A percentile compares a stretch with the other conserved stretches of the same genome.
phyloP scores from a whole-genome alignment of 2,329 filamentous ascomycete genomes.

The Apiospora kogelbergensis region DNA sequence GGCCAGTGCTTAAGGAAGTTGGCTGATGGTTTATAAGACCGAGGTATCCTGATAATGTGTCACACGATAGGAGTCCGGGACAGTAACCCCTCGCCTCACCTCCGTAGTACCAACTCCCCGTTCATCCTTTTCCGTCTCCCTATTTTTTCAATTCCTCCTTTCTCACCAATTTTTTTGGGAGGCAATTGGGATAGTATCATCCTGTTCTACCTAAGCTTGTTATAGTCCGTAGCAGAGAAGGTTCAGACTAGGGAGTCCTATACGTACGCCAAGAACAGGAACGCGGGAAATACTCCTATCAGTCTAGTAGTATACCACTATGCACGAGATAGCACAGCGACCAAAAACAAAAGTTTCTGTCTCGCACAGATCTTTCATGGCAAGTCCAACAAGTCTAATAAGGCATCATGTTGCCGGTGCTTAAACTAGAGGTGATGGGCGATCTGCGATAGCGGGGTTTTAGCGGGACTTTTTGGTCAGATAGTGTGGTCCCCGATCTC shows the following conservation, averaged over 20 bases:
- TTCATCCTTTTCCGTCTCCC: background rate
- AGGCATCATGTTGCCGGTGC: background rate
- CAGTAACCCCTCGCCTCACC: background rate
- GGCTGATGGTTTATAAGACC: background rate
- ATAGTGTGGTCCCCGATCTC: slow-evolving; percentile 1
- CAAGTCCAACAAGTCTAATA: background rate
- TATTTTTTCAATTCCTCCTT: too few relatives aligned
- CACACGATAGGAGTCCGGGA: background rate
- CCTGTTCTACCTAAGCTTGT: background rate
- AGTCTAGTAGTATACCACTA: too few relatives aligned
- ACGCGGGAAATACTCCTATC: background rate
- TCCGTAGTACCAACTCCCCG: too few relatives aligned
- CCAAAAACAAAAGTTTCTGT: too few relatives aligned
- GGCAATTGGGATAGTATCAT: background rate
- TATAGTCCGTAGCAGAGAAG: background rate
- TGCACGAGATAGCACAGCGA: background rate
- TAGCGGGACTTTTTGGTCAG: background rate
- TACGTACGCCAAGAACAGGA: background rate
- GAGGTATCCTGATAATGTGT: background rate
- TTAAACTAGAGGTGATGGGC: background rate
- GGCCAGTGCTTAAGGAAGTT: background rate
- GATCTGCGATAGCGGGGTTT: background rate
- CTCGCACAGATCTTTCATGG: background rate
- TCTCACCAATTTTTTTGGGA: background rate
- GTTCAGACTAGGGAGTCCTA: background rate